phyloP scores from a whole-genome alignment of 2,329 filamentous ascomycete genomes.

The Ophiostoma sp. region DNA sequence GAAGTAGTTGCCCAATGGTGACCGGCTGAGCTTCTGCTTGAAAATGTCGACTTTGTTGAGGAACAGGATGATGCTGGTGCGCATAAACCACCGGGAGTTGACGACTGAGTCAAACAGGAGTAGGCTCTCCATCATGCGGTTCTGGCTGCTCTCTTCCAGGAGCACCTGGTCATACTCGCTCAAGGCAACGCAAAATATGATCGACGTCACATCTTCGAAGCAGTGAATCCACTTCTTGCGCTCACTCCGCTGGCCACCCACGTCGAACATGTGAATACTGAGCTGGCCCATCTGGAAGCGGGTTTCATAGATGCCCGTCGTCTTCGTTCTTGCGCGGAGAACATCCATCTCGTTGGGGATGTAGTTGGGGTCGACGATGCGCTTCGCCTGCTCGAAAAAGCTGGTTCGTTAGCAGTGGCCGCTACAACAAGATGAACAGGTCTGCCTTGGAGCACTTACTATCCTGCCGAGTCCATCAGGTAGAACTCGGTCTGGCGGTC shows the following conservation, averaged over 20 bases:
- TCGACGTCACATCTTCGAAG: conserved; percentile 98
- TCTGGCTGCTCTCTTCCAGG: conserved; percentile 96
- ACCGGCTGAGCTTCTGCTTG: conserved; percentile 85
- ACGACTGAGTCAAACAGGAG: conserved; percentile 97
- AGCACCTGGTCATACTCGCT: conserved; percentile 98
- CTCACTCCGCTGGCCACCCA: conserved; percentile 93
- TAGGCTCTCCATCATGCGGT: conserved; percentile 98
- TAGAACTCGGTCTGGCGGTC: conserved; percentile 98
- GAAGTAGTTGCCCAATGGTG: conserved; percentile 90
- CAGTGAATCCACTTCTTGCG: conserved; percentile 99
- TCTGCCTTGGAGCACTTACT: conserved; percentile 55
- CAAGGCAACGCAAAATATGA: conserved; percentile 96
- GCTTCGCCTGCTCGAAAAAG: conserved; percentile 87
- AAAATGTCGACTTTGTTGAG: conserved; percentile 99
- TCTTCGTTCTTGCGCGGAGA: conserved; percentile 91
- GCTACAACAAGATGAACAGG: too few species aligned
- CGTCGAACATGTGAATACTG: conserved; percentile 99
- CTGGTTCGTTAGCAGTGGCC: too few species aligned
- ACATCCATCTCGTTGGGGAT: conserved; percentile 93
- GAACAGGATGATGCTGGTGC: conserved; percentile 97
- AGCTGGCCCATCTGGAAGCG: conserved; percentile 97
- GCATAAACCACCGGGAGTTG: conserved; percentile 98
- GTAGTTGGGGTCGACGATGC: conserved; percentile 79
- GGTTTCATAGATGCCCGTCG: conserved; percentile 98
- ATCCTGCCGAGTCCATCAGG: conserved; percentile 97